These are phyloP conservation scores for Hansenula sp. DNA, from an alignment of 1,139 yeast species.

Conservation along the genomic window DNA sequence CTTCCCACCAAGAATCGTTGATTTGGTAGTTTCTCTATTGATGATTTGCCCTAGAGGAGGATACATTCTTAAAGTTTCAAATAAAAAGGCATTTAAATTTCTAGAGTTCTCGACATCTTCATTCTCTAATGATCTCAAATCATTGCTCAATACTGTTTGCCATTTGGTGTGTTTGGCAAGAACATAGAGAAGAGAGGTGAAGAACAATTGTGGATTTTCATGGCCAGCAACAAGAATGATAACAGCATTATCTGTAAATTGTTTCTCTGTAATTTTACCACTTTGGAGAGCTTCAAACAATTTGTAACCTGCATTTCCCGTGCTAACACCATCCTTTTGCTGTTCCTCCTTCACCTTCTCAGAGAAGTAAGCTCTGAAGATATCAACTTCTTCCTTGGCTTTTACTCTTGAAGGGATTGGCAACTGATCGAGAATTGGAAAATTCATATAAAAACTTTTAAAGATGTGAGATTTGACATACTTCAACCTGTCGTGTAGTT, in stretches of 20 bases:
- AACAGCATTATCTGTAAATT: constrained; percentile 53
- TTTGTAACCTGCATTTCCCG: constrained; percentile 28
- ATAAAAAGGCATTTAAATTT: constrained; percentile 35
- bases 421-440: constrained; percentile 48
- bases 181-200: constrained; percentile 45
- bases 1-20: constrained; percentile 35
- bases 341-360: constrained; percentile 27
- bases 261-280: constrained; percentile 38
- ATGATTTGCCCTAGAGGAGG: constrained; percentile 62
- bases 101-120: constrained; percentile 22
- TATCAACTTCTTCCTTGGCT: constrained; percentile 41
- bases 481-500: constrained; percentile 37
- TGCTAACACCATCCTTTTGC: constrained; percentile 23
- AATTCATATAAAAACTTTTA: constrained; percentile 50
- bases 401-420: constrained; percentile 46
- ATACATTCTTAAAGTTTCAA: constrained; percentile 47
- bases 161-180: constrained; percentile 37
- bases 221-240: constrained; percentile 60
- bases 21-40: constrained; percentile 42
- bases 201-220: constrained; percentile 55
- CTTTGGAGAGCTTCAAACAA: constrained; percentile 35
- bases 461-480: constrained; percentile 52
- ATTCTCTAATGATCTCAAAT: constrained; percentile 15
- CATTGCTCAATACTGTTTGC: constrained; percentile 36
- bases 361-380: constrained; percentile 37